Conservation (phyloP, 176 grass and related monocot genomes). For the Avena atlantica region DNA sequence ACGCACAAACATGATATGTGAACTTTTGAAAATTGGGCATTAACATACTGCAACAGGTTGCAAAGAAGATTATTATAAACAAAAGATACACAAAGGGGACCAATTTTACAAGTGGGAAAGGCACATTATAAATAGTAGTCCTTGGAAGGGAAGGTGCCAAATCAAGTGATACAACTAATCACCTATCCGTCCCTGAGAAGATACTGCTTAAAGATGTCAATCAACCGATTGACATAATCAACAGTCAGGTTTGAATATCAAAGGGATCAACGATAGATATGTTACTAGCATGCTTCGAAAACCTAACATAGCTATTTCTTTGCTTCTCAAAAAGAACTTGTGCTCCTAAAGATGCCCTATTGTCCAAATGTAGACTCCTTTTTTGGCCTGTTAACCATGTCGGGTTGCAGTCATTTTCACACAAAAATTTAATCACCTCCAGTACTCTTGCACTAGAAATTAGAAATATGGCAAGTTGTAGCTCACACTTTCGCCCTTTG, state of each 20-base stretch:
- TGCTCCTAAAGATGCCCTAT: conserved; percentile 28
- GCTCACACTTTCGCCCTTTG: conserved; percentile 38
- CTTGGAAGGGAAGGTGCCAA: neutral
- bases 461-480: conserved; percentile 43
- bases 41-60: neutral
- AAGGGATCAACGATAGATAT: conserved; percentile 48
- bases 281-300: conserved; percentile 40
- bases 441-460: conserved; percentile 43
- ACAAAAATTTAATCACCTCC: conserved; percentile 48
- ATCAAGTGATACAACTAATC: neutral
- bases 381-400: conserved; percentile 33
- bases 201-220: neutral
- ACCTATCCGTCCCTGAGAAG: neutral
- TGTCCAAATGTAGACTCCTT: conserved; percentile 27
- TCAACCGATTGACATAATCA: neutral
- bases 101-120: neutral
- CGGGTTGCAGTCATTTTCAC: conserved; percentile 26
- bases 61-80: neutral
- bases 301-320: conserved; percentile 13
- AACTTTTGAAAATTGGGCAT: neutral
- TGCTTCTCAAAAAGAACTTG: conserved; percentile 43
- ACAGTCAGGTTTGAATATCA: conserved; percentile 13
- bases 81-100: neutral
- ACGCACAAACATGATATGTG: neutral
- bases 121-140: neutral